These are phyloP conservation scores for Cercophora scortea DNA, from an alignment of 495 filamentous ascomycete species.

Conservation along the genomic window DNA sequence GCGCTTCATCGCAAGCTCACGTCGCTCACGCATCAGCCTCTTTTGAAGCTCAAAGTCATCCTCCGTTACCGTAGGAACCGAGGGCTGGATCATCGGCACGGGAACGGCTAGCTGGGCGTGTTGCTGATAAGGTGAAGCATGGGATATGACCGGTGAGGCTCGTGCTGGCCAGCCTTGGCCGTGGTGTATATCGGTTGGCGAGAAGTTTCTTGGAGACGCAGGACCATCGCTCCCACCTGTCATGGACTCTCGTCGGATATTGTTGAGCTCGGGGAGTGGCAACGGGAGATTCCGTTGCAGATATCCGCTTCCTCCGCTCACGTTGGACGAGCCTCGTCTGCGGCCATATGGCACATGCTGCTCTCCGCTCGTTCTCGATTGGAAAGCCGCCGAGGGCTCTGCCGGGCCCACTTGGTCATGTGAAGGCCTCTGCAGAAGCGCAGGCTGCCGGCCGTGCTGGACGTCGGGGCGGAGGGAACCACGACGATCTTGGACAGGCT, in stretches of 20 bases:
- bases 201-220: slow-evolving; percentile 36
- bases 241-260: slow-evolving; percentile 35
- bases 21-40: slow-evolving; percentile 75
- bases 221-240: slow-evolving; percentile 39
- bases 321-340: slow-evolving; percentile 85
- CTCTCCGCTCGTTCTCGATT: slow-evolving; percentile 62
- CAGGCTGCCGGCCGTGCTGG: slow-evolving; percentile 58
- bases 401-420: slow-evolving; percentile 62
- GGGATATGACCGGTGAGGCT: slow-evolving; percentile 38
- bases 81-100: slow-evolving; percentile 18
- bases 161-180: slow-evolving; percentile 42
- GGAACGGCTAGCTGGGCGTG: slow-evolving; percentile 22
- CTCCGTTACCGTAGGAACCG: slow-evolving; percentile 34
- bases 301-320: slow-evolving; percentile 82
- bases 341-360: slow-evolving; percentile 68
- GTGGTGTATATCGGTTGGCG: slow-evolving; percentile 28
- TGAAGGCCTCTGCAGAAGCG: slow-evolving; percentile 64
- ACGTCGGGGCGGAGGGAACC: slow-evolving; percentile 49
- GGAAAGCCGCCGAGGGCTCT: slow-evolving; percentile 88
- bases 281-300: slow-evolving; percentile 38
- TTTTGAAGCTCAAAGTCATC: slow-evolving; percentile 65
- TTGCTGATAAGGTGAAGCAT: slow-evolving; percentile 37
- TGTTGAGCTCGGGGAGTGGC: slow-evolving; percentile 37
- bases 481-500: slow-evolving; percentile 76
- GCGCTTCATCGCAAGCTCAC: slow-evolving; percentile 69